Evolutionary conservation across 148 eudicot species (phyloP), one percentile per base, ranked within the genome.

Genomic region (Polygonum maritimum): DNA sequence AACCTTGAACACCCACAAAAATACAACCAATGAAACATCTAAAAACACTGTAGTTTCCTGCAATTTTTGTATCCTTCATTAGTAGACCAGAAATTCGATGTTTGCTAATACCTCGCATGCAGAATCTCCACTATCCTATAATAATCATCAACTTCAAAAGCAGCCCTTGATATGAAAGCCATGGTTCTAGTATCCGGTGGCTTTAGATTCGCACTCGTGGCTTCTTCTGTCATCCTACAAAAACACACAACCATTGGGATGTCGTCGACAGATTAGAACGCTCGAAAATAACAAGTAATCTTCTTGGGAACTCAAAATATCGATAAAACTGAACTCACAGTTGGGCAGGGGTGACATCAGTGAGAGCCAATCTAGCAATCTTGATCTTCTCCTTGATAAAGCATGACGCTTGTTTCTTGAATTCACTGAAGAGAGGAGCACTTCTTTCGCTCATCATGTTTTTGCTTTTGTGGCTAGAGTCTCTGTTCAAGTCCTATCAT

Each of bases 81-180:
- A 26, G 67, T 9, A 31, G 31, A 60, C 15, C 0, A 57, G 33
- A 57, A 57, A n/a, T 57, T 44, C 47, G 9, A 44, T 44, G 2
- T 60, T 7, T 31, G 35, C 11, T 58, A 58, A 7, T 60, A 92
- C 99, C 89, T 90, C 58, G 78, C 81, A 71, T 89, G 99, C 69
- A 95, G 84, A 79, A 92, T 88, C 55, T 88, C 90, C 18, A 90
- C 94, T 70, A 95, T 88, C 41, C 99, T 92, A 86, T 88, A 90
- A 74, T 92, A 95, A 83, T 92, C 99, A 84, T 95, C 99, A 12
- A 95, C 83, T 79, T 95, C 99, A 60, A 95, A 95, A 78, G 99
- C 97, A 57, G 97, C 89, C 74, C 78, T 80, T 0, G 99, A 92
- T 80, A 95, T 90, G 80, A 88, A 78, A 77, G 88, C 90, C 55